Evolutionary conservation across 2,329 filamentous ascomycete genomes (phyloP).

Genomic region (Xylaria sp.): DNA sequence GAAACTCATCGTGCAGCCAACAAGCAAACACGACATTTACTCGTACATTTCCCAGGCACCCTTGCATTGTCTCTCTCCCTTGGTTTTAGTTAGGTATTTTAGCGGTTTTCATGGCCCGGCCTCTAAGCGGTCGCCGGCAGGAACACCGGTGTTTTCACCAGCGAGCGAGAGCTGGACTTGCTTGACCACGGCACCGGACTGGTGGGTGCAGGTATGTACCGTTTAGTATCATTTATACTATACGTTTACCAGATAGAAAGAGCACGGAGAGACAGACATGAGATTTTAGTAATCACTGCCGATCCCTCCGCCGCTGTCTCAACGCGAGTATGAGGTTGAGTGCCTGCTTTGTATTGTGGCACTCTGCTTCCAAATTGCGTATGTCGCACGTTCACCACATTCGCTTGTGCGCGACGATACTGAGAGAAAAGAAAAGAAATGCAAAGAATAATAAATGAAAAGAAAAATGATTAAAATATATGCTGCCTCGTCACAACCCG

Average conservation of each 20-base stretch:
- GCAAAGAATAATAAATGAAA: background rate
- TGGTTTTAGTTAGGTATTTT: background rate
- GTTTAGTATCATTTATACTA: constrained; percentile 5
- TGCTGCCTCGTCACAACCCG: too few relatives aligned
- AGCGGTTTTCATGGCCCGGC: background rate
- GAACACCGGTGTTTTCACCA: constrained; percentile 7
- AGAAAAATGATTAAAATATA: too few relatives aligned
- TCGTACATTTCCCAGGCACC: constrained; percentile 8
- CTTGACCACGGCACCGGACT: constrained; percentile 5
- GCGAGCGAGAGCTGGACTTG: background rate
- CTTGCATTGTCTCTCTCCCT: constrained; percentile 8
- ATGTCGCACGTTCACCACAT: background rate
- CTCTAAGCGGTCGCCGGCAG: constrained; percentile 10
- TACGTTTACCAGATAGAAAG: constrained; percentile 10
- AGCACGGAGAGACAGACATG: constrained; percentile 7
- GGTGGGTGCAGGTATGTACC: background rate
- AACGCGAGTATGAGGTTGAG: background rate
- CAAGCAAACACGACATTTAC: constrained; percentile 5
- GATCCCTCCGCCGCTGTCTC: constrained; percentile 14
- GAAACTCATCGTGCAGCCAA: constrained; percentile 14
- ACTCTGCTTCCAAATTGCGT: constrained; percentile 9
- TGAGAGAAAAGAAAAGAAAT: background rate
- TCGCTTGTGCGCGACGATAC: background rate
- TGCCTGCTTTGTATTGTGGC: constrained; percentile 1
- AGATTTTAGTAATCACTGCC: constrained; percentile 19